These are phyloP conservation scores for Galeopsis tetrahit DNA, from an alignment of 257 asterid genomes.

Conservation along the genomic window DNA sequence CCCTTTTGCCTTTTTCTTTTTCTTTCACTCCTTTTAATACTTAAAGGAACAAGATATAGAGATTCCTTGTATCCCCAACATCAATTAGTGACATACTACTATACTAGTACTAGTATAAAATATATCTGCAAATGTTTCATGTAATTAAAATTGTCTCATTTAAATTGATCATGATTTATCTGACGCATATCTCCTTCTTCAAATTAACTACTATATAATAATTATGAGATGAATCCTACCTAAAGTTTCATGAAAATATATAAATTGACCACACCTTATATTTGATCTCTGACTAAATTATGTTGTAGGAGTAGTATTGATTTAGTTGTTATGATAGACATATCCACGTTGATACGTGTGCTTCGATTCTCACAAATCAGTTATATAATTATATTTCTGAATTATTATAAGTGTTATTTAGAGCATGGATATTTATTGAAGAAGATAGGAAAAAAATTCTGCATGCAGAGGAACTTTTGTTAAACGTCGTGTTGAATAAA, in stretches of 20 bases:
- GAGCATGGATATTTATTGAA: conserved; percentile 1
- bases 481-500: neutral
- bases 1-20: conserved; percentile 24
- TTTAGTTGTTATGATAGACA: neutral
- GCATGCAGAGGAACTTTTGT: conserved; percentile 23
- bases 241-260: neutral
- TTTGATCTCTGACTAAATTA: neutral
- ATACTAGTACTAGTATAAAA: neutral
- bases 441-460: conserved; percentile 3
- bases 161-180: neutral
- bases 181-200: neutral
- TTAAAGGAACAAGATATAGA: conserved; percentile 18
- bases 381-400: neutral
- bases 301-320: too few species aligned
- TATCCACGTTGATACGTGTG: neutral
- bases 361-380: neutral
- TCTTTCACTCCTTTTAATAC: conserved; percentile 31
- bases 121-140: neutral
- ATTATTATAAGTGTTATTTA: neutral
- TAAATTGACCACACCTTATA: neutral
- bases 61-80: conserved; percentile 12
- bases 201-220: neutral
- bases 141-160: neutral
- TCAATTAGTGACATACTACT: neutral
- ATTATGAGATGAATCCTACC: neutral